Base-by-base conservation (phyloP, 306 rosid genomes). In the Crataegus laevigata region DNA sequence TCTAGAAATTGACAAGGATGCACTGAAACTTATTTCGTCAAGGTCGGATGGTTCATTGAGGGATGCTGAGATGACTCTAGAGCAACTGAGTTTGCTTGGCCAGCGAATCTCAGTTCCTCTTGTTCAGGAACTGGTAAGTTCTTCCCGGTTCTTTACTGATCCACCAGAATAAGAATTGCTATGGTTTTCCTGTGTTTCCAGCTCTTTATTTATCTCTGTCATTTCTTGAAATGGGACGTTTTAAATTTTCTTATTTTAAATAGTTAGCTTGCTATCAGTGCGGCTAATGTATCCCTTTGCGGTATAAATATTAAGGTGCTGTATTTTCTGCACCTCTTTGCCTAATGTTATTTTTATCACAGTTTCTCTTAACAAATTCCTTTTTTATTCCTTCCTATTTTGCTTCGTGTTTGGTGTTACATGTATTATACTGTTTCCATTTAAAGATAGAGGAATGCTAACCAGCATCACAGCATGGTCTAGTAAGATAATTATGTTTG, bases 61-160 rank as follows among this genome's bases (percentile, higher is more conserved):
- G 82, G 99, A 96, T 82, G 98, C 98, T 54, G 99, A 96, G 84
- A 96, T 96, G 99, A 96, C 97, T 73, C 92, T 96, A 72, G 99
- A 96, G 78, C 99, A 96, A 72, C 90, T 96, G 75, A 96, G 98
- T 75, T 90, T 96, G 84, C 99, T 96, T 77, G 98, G 99, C 66
- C 98, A 89, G 84, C 82, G 85, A 87, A 92, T 96, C 55, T 90
- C 97, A 21, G 97, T 96, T 78, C 92, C 98, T 69, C 91, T 96
- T 24, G 96, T 92, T 79, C 98, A 92, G 85, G 99, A 96, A 81
- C 84, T 96, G 89, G 99, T 92, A 76, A 85, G 90, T 75, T 84
- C 32, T 77, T 67, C 68, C 58, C 63, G 52, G 69, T 26, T 69
- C 71, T 45, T 13, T 45, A 14, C 18, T 45, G 51, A 3, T 54